Base-by-base conservation (phyloP, 371 early-diverging fungal genomes). In the Apophysomyces sp. region DNA sequence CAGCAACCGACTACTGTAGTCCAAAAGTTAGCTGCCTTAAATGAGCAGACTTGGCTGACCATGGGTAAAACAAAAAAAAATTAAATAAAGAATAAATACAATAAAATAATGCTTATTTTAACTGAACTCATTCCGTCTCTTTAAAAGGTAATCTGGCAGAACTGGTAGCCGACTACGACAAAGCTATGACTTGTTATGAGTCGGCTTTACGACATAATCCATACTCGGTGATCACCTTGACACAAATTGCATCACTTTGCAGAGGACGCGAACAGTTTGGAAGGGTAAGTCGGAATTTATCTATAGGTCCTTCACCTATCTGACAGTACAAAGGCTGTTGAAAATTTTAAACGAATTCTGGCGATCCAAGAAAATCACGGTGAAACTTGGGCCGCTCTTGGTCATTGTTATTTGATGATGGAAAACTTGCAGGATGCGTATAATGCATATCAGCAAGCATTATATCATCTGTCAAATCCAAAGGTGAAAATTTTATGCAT, bases 341-440 rank as follows among this genome's bases (percentile, higher is more conserved):
- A 94, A 32, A 92, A 88, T 71, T 96, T 93, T 66, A 91, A 94
- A 63, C 86, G 94, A 16, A 86, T 93, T 29, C 71, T 97, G 26
- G 77, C 82, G 56, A 89, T 96, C 36, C 91, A 96, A 63, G 82
- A 81, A 32, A 76, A 73, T 40, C 93, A 94, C 68, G 97, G 97
- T 18, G 95, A 96, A 59, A 88, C 91, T 27, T 96, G 96, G 96
- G 95, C 93, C 11, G 91, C 93, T 7, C 80, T 96, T 28, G 96
- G 95, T 18, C 94, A 96, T 74, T 95, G 95, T 73, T 94, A 94
- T 72, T 77, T 97, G 55, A 92, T 94, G 95, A 85, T 90, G 83
- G 96, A 95, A 67, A 92, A 98, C 54, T 79, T 96, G 40, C 93
- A 92, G 60, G 90, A 93, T 66, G 96, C 98, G 1, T 96, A 94